These are phyloP conservation scores for Albifimbria verrucaria DNA, from an alignment of 2,329 filamentous ascomycete genomes.

Conservation along the genomic window DNA sequence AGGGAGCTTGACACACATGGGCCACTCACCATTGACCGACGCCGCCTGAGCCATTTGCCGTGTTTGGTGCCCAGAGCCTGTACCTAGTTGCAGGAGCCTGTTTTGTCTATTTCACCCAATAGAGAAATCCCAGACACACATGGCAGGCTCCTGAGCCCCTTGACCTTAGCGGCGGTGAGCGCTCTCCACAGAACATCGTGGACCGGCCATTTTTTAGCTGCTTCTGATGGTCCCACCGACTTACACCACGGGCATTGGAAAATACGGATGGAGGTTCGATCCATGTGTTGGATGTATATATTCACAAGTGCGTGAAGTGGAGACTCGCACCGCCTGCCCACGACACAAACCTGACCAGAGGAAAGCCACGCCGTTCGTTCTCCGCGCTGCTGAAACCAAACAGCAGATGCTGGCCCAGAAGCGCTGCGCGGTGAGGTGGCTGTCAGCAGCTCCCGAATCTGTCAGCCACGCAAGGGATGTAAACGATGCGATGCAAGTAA, in stretches of 20 bases:
- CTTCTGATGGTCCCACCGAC: slow-evolving; percentile 19
- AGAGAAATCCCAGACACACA: not conserved
- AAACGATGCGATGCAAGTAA: not conserved
- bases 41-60: not conserved
- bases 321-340: not conserved
- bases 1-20: not conserved
- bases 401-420: no score
- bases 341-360: not conserved
- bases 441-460: no score
- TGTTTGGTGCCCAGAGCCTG: not conserved
- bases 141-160: not conserved
- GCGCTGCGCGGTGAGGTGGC: no score
- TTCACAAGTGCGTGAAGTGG: not conserved
- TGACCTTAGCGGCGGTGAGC: not conserved
- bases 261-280: no score
- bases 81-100: not conserved
- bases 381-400: no score
- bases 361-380: no score
- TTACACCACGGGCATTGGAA: not conserved
- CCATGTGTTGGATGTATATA: not conserved
- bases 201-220: not conserved
- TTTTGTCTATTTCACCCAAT: not conserved
- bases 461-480: not conserved
- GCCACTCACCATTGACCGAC: not conserved
- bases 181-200: not conserved